Evolutionary conservation across 2,329 filamentous ascomycete species (phyloP).

Genomic region (Xylariaceae sp.): DNA sequence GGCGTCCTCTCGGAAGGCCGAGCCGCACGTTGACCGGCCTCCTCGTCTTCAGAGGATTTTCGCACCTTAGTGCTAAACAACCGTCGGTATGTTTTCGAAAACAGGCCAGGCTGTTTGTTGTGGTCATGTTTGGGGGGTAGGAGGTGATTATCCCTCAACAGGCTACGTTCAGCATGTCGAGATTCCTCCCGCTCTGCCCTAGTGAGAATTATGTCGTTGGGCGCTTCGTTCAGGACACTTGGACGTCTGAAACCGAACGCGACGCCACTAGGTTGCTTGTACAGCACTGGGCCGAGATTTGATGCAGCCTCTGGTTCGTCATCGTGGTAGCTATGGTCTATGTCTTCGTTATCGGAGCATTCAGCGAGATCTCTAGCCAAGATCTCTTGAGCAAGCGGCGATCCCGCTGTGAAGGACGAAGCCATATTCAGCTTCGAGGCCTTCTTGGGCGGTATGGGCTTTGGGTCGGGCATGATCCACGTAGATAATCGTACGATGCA

Average conservation of each 20-base stretch:
- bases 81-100: slow-evolving; percentile 34
- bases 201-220: slow-evolving; percentile 46
- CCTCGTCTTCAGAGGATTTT: slow-evolving; percentile 34
- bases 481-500: too few species aligned
- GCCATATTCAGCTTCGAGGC: slow-evolving; percentile 26
- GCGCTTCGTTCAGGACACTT: slow-evolving; percentile 56
- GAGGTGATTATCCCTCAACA: slow-evolving; percentile 62
- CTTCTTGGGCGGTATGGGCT: slow-evolving; percentile 18
- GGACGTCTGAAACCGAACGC: slow-evolving; percentile 68
- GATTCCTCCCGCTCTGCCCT: slow-evolving; percentile 52
- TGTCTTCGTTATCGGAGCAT: slow-evolving; percentile 52
- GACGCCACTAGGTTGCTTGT: slow-evolving; percentile 73
- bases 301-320: slow-evolving; percentile 28
- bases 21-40: slow-evolving; percentile 27
- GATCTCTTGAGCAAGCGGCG: slow-evolving; percentile 63
- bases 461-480: slow-evolving; percentile 18
- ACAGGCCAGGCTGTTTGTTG: slow-evolving; percentile 30
- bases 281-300: slow-evolving; percentile 49
- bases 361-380: slow-evolving; percentile 64
- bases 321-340: slow-evolving; percentile 26
- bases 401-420: slow-evolving; percentile 53
- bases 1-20: slow-evolving; percentile 36
- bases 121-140: slow-evolving; percentile 55
- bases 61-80: slow-evolving; percentile 55
- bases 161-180: slow-evolving; percentile 52